A percentile compares a stretch with the other conserved stretches of the same genome.
These are phyloP conservation scores for Clavulina sp. DNA, from an alignment of 768 basidiomycete species.

Conservation along the genomic window DNA sequence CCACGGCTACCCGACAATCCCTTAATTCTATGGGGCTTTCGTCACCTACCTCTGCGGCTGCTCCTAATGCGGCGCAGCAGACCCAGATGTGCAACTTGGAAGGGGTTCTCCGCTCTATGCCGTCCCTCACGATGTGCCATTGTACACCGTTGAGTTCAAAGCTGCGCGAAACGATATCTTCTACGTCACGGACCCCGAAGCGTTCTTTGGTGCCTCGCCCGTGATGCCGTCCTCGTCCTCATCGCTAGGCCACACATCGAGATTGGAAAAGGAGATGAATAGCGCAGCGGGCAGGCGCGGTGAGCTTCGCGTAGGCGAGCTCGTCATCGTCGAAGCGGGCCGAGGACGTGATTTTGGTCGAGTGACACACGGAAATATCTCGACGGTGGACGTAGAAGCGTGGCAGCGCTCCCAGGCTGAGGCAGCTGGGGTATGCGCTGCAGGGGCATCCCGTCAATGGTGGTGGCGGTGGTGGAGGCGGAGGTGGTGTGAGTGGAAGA, in stretches of 20 bases:
- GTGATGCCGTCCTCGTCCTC: too few relatives aligned
- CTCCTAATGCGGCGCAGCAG: too few relatives aligned
- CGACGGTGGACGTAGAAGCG: conserved; percentile 73
- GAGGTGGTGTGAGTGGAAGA: conserved; percentile 19
- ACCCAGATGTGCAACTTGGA: conserved; percentile 48
- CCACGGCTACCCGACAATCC: too few relatives aligned
- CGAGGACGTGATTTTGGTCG: conserved; percentile 85
- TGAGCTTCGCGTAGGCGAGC: conserved; percentile 63
- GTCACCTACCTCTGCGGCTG: too few relatives aligned
- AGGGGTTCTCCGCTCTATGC: conserved; percentile 74
- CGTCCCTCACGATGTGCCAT: conserved; percentile 65
- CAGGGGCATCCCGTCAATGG: conserved; percentile 28
- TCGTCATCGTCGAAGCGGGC: conserved; percentile 94
- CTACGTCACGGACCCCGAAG: conserved; percentile 53
- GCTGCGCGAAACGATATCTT: conserved; percentile 89
- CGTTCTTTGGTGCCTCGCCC: too few relatives aligned
- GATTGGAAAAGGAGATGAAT: too few relatives aligned
- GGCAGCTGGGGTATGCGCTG: conserved; percentile 24
- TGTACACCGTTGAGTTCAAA: conserved; percentile 96
- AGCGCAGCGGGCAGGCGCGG: too few relatives aligned
- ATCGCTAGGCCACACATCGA: too few relatives aligned
- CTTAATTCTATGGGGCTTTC: too few relatives aligned
- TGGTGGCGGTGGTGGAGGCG: conserved; percentile 16
- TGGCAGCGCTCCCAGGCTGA: conserved; percentile 72
- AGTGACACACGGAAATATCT: conserved; percentile 80